Evolutionary conservation across 306 rosid species (phyloP), one percentile per base, ranked within the genome.

Genomic region (Castanopsis chinensis): DNA sequence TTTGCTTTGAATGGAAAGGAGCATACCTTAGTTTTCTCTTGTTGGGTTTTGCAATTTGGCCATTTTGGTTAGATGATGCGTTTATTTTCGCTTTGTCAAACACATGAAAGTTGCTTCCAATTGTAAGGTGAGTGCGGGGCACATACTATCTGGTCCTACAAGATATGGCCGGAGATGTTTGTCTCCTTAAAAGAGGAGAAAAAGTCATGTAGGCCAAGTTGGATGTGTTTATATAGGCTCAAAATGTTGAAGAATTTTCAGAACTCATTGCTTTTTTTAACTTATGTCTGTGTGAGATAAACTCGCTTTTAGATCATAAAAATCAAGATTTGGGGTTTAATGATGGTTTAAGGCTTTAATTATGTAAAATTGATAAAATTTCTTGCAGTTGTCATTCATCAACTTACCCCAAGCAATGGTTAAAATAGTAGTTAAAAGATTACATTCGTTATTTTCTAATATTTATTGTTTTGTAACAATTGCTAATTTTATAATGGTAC

Each of bases 91-190:
- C 33, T 23, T 12, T 25, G 61, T 78, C 76, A 83, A 73, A 64
- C 20, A 28, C 41, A 41, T 73, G 5, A 18, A 25, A 21, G 17
- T 2, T 61, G 74, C 72, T 71, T 20, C 63, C 7, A n/a, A 5
- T 19, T 15, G 45, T 0, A 43, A 27, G 20, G 35, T 63, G 56
- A 58, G 37, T 71, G 21, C 54, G 43, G 15, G 70, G 74, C 76
- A 45, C 23, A 43, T 71, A 32, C 27, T 4, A 51, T 61, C 71
- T 10, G 63, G 71, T 13, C 77, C 77, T 58, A 71, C 77, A 79
- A 72, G 72, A 79, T 72, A 37, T 53, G 65, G 57, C 32, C 3
- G 20, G 30, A 63, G 43, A 20, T 9, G 25, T 61, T 79, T 73
- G 74, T 61, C 74, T 64, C 68, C 73, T 52, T 52, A 14, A 30